Base-by-base conservation (phyloP, 2,329 filamentous ascomycete species). In the Ceratocystis huliohia region DNA sequence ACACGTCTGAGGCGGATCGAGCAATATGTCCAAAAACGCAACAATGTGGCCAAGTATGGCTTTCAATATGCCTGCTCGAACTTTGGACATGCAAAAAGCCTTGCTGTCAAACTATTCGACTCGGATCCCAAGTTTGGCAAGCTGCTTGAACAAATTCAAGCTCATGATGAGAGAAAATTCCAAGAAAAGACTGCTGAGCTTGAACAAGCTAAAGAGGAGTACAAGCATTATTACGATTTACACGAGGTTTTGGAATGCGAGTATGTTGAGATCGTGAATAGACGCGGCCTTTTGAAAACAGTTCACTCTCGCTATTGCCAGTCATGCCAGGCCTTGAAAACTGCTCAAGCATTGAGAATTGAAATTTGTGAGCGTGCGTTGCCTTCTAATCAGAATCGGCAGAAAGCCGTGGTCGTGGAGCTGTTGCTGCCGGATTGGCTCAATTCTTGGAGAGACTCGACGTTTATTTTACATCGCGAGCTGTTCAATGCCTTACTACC, bases 351-450 rank as follows among this genome's bases (percentile, higher is more conserved):
- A 0, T 66, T 87, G 0, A 46, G 30, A 0, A 84, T 87, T 6
- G 0, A 53, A 0, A 71, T 82, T 7, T 75, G 83, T 69, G 84
- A 87, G 70, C 85, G 82, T 82, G 83, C 84, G 0, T 73, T 86
- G 0, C 78, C 82, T 0, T 37, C 53, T 0, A 17, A 75, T 0
- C 0, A 56, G 0, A 5, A 68, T 0, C 33, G 75, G 10, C 75
- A 75, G 0, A 78, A 80, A 66, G 74, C 80, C 0, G 75, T 77
- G 0, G 74, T 85, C 0, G 86, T 86, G 63, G 83, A 86, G 69
- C 72, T 85, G 0, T 64, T 69, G 0, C 68, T 77, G 0, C 82
- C 82, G 0, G 3, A 25, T 0, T 33, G 70, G 0, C 57, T 66
- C 13, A 41, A 4, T 8, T 13, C 53, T 4, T 66, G 65, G 65